phyloP scores from a whole-genome alignment of 2,329 filamentous ascomycete genomes.

The Colletotrichum caudatum region DNA sequence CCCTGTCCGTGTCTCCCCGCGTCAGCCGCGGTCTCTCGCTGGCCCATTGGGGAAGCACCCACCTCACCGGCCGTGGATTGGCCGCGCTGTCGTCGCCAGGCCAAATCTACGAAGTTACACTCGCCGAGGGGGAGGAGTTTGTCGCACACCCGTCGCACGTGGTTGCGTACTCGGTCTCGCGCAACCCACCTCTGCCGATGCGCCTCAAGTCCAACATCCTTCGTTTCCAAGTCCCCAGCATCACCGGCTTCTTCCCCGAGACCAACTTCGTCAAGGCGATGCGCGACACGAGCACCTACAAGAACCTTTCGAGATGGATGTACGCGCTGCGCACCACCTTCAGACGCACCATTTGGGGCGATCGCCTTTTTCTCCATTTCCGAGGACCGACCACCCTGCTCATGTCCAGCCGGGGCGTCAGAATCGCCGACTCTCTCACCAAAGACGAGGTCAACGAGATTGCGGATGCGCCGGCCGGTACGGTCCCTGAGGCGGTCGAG shows the following conservation, averaged over 20 bases:
- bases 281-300: conserved; percentile 79
- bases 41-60: conserved; percentile 91
- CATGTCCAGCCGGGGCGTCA: conserved; percentile 86
- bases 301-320: conserved; percentile 71
- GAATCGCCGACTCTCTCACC: conserved; percentile 82
- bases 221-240: conserved; percentile 81
- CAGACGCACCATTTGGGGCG: conserved; percentile 90
- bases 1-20: conserved; percentile 79
- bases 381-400: conserved; percentile 87
- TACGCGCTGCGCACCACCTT: conserved; percentile 81
- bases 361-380: conserved; percentile 91
- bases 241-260: conserved; percentile 74
- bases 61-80: conserved; percentile 88
- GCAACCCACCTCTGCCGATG: conserved; percentile 82
- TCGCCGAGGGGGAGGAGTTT: conserved; percentile 88
- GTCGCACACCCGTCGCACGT: conserved; percentile 92
- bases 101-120: conserved; percentile 86
- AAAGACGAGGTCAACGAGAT: conserved; percentile 89
- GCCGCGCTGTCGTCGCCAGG: conserved; percentile 87
- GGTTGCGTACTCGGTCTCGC: conserved; percentile 86
- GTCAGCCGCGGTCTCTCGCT: conserved; percentile 81
- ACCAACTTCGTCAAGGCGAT: conserved; percentile 80
- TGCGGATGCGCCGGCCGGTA: conserved; percentile 82
- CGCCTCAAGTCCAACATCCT: conserved; percentile 83
- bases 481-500: conserved; percentile 70